These are phyloP conservation scores for Cladophialophora bantiana DNA, from an alignment of 2,329 filamentous ascomycete genomes.

Conservation along the genomic window DNA sequence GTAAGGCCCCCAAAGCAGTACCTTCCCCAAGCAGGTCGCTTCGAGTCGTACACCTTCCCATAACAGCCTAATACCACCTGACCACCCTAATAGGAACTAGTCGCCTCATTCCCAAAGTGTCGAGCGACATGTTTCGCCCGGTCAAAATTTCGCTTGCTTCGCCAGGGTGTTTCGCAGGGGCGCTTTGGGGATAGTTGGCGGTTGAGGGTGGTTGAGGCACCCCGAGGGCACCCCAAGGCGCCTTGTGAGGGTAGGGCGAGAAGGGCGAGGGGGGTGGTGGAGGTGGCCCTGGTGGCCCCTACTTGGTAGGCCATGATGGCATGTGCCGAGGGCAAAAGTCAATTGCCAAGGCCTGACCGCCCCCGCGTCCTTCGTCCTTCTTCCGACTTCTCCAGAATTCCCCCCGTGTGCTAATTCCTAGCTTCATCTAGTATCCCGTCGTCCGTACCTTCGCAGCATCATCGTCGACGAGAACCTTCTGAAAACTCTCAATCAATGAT, in stretches of 20 bases:
- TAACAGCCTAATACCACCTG: not conserved
- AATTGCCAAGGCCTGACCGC: not conserved
- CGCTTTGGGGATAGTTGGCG: not conserved
- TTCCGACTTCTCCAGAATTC: constrained; percentile 9
- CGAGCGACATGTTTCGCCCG: constrained; percentile 2
- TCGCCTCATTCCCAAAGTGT: constrained; percentile 1
- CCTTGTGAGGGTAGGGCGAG: not conserved
- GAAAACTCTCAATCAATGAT: not conserved
- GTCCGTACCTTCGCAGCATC: not conserved
- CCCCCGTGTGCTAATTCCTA: constrained; percentile 9
- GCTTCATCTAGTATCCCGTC: constrained; percentile 5
- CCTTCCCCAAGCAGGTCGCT: not conserved
- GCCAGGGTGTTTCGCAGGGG: not conserved
- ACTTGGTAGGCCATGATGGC: not conserved
- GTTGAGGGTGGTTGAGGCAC: not conserved
- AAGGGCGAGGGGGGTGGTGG: not conserved
- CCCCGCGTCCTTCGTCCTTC: not conserved
- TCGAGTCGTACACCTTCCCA: not conserved
- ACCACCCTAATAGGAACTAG: not conserved
- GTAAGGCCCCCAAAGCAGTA: not conserved
- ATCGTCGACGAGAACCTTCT: not conserved
- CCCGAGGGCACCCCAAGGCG: too few species aligned
- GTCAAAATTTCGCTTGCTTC: constrained; percentile 3
- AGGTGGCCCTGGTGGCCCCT: not conserved
- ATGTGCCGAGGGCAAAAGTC: not conserved